phyloP scores from a whole-genome alignment of 176 grass and related monocot genomes.

The Cymbopogon citratus region DNA sequence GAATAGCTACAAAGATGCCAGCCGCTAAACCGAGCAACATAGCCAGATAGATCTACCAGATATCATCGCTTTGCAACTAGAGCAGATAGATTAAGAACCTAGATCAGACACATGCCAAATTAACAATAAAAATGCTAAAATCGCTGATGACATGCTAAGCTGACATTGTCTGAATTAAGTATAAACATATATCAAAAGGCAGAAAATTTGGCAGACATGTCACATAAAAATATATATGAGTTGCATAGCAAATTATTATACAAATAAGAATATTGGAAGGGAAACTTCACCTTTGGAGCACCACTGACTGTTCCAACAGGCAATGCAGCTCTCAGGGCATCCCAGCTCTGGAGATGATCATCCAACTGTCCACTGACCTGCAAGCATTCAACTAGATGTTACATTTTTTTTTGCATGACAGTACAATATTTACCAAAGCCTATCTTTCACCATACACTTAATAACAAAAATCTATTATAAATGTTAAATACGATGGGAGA shows the following conservation, averaged over 20 bases:
- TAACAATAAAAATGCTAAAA: not conserved
- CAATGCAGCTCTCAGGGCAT: slow-evolving; percentile 79
- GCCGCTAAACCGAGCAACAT: not conserved
- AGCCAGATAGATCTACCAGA: not conserved
- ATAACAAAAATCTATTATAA: not conserved
- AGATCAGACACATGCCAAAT: not conserved
- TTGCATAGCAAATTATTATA: not conserved
- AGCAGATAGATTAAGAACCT: not conserved
- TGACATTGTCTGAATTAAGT: not conserved
- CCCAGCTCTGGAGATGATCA: slow-evolving; percentile 70
- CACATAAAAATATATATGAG: not conserved
- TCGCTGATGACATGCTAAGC: not conserved
- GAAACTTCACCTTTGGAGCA: slow-evolving; percentile 22
- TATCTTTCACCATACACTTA: not conserved
- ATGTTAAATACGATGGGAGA: not conserved
- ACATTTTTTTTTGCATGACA: not conserved
- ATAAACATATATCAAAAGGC: not conserved
- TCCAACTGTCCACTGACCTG: slow-evolving; percentile 70
- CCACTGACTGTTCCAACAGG: slow-evolving; percentile 92
- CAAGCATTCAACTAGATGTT: slow-evolving; percentile 8
- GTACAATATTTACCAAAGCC: not conserved
- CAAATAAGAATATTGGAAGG: slow-evolving; percentile 1
- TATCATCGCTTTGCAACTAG: not conserved
- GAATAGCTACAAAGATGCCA: not conserved
- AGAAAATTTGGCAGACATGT: slow-evolving; percentile 1